Evolutionary conservation across 139 green algal genomes (phyloP), one percentile per base, ranked within the genome.

Genomic region (Raphidocelis subcapitata): DNA sequence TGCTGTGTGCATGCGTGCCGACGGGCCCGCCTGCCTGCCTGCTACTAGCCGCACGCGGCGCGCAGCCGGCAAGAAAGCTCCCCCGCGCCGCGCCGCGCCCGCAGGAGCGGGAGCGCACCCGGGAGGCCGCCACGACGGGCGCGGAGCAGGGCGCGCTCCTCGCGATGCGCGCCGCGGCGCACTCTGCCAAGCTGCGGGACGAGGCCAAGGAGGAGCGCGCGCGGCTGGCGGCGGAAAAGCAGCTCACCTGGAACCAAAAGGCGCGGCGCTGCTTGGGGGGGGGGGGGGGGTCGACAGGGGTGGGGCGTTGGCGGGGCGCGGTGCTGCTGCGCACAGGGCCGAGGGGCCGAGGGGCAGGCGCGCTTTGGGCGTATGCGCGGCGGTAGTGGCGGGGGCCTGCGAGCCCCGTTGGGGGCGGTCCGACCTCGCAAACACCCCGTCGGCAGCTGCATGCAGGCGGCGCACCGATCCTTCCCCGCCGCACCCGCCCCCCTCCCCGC

Each of bases 221-320:
- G 12, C 37, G 65, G 21, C 29, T 80, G 52, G 69, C 75, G 23
- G 37, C 66, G 3, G 68, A 83, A 29, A 81, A 75, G 60, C 51
- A 62, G 36, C 65, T 83, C 2, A 82, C 56, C 14, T 89, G 81
- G 21, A 79, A 85, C 33, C 84, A 91, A 28, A 88, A 88, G 77
- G 84, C 84, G 51, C 0, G 71, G 3, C 65, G n/a, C 28, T 21
- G 23, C 12, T 4, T 8, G 24, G 21, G 16, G 51, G 1, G 29
- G 23, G 14, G 3, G 28, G 16, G 52, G n/a, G 36, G n/a, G 0
- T 26, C 16, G 16, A 35, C 12, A 37, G 24, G 35, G 0, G 8
- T 44, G 37, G n/a, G 24, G 21, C 20, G 37, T 44, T 1, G 23
- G 5, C 44, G 33, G 59, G 31, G 36, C 12, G 20, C 56, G 41